phyloP scores from a whole-genome alignment of 129 eudicot species.

The Pulicaria dysenterica region DNA sequence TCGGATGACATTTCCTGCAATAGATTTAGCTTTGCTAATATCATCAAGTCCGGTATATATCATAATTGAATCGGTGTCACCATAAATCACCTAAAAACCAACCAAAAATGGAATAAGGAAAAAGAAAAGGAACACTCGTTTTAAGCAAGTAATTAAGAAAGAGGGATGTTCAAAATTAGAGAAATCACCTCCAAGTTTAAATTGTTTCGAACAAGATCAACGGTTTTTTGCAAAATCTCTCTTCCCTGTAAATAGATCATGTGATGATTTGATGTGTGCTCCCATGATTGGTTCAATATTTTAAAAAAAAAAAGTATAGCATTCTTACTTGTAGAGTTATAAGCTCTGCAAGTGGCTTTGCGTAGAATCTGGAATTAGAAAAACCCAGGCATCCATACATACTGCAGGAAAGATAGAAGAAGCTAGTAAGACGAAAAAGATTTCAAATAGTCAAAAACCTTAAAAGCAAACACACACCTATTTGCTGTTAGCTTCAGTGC shows the following conservation, averaged over 20 bases:
- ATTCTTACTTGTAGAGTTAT: conserved; percentile 78
- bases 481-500: conserved; percentile 98
- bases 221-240: conserved; percentile 96
- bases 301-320: not conserved
- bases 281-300: conserved; percentile 15
- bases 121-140: conserved; percentile 8
- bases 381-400: conserved; percentile 99
- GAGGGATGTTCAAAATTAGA: not conserved
- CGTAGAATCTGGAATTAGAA: conserved; percentile 95
- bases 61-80: conserved; percentile 99
- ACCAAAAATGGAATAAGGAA: no score
- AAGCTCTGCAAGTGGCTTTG: conserved; percentile 97
- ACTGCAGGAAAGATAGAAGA: conserved; percentile 47
- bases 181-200: conserved; percentile 77
- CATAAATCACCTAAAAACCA: conserved; percentile 78
- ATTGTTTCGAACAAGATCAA: conserved; percentile 87
- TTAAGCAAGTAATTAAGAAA: conserved; percentile 13
- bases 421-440: conserved; percentile 9
- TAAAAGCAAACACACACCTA: conserved; percentile 49
- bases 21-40: conserved; percentile 70
- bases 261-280: not conserved
- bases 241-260: conserved; percentile 72
- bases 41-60: conserved; percentile 95
- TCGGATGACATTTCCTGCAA: conserved; percentile 84
- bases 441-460: conserved; percentile 6